Conservation (phyloP, 1,284 basidiomycete species). For the Melanopsichium pennsylvanicum region DNA sequence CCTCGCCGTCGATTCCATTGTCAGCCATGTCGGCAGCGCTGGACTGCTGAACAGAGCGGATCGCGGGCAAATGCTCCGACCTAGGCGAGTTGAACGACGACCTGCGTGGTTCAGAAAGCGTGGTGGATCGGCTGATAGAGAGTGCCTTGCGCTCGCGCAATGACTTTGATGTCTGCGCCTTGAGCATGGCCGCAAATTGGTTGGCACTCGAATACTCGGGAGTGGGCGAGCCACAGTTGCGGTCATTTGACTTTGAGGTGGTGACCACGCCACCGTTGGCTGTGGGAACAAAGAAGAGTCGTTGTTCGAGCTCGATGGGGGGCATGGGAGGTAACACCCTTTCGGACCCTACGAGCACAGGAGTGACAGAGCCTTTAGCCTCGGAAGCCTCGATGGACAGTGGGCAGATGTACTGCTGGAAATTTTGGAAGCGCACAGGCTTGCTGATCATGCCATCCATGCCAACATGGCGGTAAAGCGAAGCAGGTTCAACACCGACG, state of each 20-base stretch:
- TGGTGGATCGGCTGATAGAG: slow-evolving; percentile 34
- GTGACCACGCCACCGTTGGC: slow-evolving; percentile 14
- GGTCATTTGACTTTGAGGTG: slow-evolving; percentile 1
- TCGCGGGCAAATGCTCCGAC: slow-evolving; percentile 25
- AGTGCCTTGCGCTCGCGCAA: slow-evolving; percentile 41
- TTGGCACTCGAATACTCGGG: slow-evolving; percentile 21
- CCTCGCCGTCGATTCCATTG: not conserved
- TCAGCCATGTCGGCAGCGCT: not conserved
- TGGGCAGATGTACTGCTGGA: slow-evolving; percentile 45
- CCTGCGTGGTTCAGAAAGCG: slow-evolving; percentile 31
- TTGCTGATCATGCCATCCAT: slow-evolving; percentile 58
- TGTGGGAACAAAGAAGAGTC: slow-evolving; percentile 42
- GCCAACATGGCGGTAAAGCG: slow-evolving; percentile 43
- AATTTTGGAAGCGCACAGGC: slow-evolving; percentile 45
- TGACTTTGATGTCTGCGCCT: slow-evolving; percentile 46
- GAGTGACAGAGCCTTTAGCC: slow-evolving; percentile 17
- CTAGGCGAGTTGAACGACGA: slow-evolving; percentile 43
- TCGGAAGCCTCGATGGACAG: slow-evolving; percentile 35
- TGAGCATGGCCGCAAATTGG: slow-evolving; percentile 47
- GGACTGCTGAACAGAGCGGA: not conserved
- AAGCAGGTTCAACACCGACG: slow-evolving; percentile 40
- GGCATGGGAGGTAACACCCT: slow-evolving; percentile 42
- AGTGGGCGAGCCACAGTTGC: slow-evolving; percentile 13
- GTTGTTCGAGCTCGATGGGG: slow-evolving; percentile 26
- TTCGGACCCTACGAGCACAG: slow-evolving; percentile 20